Conservation (phyloP, 106 monocot species). For the Amphibolis antarctica region DNA sequence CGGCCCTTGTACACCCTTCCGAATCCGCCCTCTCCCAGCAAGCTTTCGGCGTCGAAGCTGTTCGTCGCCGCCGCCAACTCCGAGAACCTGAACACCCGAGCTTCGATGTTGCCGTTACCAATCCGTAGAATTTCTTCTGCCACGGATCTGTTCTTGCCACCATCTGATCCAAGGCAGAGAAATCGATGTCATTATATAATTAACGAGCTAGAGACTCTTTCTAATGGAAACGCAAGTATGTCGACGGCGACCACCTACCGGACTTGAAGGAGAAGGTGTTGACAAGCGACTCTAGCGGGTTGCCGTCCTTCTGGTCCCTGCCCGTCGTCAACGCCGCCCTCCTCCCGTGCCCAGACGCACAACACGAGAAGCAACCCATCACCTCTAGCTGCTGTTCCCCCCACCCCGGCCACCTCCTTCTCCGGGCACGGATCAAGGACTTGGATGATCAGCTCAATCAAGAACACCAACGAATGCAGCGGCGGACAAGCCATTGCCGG, state of each 20-base stretch:
- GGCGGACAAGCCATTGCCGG: too few species aligned
- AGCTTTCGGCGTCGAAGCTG: conserved; percentile 22
- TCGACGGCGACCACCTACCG: too few species aligned
- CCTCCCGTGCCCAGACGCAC: conserved; percentile 1
- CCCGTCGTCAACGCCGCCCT: neutral
- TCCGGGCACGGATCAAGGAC: too few species aligned
- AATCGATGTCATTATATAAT: too few species aligned
- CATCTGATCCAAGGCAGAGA: conserved; percentile 11
- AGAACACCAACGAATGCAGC: too few species aligned
- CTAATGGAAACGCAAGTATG: too few species aligned
- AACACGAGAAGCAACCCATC: conserved; percentile 35
- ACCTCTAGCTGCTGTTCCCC: too few species aligned
- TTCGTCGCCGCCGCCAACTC: conserved; percentile 35
- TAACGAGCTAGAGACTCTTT: too few species aligned
- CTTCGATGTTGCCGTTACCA: conserved; percentile 19
- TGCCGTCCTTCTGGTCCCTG: neutral
- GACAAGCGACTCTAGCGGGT: conserved; percentile 28
- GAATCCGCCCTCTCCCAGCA: conserved; percentile 48
- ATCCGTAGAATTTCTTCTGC: conserved; percentile 36
- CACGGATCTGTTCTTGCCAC: conserved; percentile 15
- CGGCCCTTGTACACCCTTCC: too few species aligned
- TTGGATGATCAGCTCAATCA: too few species aligned
- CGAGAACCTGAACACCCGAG: conserved; percentile 30
- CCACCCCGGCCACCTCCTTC: too few species aligned
- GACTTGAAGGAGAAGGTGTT: conserved; percentile 38